These are phyloP conservation scores for Chlorella ohadii DNA, from an alignment of 139 green algal species.

Conservation along the genomic window DNA sequence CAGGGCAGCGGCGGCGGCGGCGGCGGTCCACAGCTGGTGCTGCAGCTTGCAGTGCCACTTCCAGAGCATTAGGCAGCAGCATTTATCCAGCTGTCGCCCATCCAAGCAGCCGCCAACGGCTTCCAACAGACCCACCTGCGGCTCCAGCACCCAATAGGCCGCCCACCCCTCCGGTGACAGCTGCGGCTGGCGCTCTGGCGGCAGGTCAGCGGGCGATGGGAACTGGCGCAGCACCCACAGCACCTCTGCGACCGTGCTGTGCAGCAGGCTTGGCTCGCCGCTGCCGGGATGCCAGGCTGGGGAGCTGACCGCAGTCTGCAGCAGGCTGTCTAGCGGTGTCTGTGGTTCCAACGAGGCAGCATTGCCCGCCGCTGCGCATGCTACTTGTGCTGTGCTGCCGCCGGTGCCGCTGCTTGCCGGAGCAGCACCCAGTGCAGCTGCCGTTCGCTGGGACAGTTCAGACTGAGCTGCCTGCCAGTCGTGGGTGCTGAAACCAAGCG, in stretches of 20 bases:
- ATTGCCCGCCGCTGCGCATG: too few species aligned
- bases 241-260: not conserved
- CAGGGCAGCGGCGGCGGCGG: too few species aligned
- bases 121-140: slow-evolving; percentile 2
- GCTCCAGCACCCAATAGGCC: slow-evolving; percentile 25
- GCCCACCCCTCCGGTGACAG: slow-evolving; percentile 4
- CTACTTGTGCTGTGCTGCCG: not conserved
- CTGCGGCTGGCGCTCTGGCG: not conserved
- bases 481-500: not conserved
- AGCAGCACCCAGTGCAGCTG: not conserved
- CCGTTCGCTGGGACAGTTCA: not conserved
- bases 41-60: too few species aligned
- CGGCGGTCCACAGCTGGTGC: too few species aligned
- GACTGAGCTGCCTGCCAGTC: slow-evolving; percentile 11
- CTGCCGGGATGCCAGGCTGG: not conserved
- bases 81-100: too few species aligned
- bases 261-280: slow-evolving; percentile 3
- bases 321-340: slow-evolving; percentile 1
- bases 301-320: not conserved
- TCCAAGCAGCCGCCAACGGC: too few species aligned
- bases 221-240: slow-evolving; percentile 6
- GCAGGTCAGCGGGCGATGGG: not conserved
- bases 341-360: too few species aligned
- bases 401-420: not conserved
- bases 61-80: too few species aligned